Conservation (phyloP, 345 rosid genomes). For the Eucalyptus curtisii region DNA sequence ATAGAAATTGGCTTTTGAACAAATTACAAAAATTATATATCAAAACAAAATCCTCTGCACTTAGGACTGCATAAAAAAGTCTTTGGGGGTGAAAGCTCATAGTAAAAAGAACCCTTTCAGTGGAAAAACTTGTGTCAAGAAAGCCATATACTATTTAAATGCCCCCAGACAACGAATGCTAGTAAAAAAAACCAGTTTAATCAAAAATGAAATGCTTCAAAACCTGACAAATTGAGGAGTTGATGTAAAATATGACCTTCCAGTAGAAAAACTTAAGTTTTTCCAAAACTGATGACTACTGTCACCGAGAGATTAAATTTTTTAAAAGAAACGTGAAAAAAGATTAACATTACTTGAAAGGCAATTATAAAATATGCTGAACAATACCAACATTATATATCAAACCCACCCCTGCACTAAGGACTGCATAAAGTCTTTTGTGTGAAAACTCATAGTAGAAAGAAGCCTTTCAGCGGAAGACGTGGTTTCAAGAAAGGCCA, state of each 20-base stretch:
- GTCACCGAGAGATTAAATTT: neutral
- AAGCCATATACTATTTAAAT: neutral
- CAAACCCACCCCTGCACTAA: neutral
- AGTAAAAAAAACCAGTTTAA: neutral
- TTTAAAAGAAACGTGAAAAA: neutral
- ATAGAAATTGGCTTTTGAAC: neutral
- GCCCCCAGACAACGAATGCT: neutral
- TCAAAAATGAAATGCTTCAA: neutral
- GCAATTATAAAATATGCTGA: neutral
- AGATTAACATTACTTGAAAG: too few relatives aligned
- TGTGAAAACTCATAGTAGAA: neutral
- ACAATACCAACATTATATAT: neutral
- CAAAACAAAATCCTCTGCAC: neutral
- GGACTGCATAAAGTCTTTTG: neutral
- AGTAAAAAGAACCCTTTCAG: neutral
- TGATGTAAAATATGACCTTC: neutral
- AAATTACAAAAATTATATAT: neutral
- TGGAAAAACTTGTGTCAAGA: neutral
- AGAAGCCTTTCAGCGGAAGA: neutral
- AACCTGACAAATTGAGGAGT: neutral
- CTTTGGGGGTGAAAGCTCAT: neutral
- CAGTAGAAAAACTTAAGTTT: neutral
- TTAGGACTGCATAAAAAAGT: neutral
- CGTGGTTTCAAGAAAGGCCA: neutral
- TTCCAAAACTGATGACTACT: neutral